Base-by-base conservation (phyloP, 371 early-diverging fungal species). In the Apophysomyces ossiformis region DNA sequence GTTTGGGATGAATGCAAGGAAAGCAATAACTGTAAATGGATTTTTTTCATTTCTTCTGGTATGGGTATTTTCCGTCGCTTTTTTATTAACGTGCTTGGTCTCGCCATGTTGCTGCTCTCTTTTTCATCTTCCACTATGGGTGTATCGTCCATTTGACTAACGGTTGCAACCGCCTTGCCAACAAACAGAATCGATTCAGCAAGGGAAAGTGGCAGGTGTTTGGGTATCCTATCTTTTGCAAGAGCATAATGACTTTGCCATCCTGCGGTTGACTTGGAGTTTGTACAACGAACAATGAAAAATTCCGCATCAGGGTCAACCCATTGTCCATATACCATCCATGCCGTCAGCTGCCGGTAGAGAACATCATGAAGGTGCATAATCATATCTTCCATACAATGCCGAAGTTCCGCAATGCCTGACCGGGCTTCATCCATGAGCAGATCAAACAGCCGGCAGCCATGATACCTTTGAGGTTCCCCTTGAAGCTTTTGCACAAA, bases 291-390 rank as follows among this genome's bases (percentile, higher is more conserved):
- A 37, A 26, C 26, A 43, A 93, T 80, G 60, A 93, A 93, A 57
- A 92, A 93, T 68, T 92, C 93, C 4, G 71, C 64, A 64, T 82
- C 75, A 1, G 89, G 86, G 65, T 90, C 90, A 15, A 76, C 72
- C 36, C 89, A 76, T 41, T 82, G 80, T 8, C 92, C 94, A 69
- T 90, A 89, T 2, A 91, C 76, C 74, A 91, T 86, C 94, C 94
- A 93, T 0, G 85, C 74, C 4, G 87, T 79, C 6, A 93, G 74
- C 62, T 91, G 90, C 44, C 87, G 79, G 68, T 84, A 89, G 63
- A 92, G 70, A 0, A 91, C 90, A 15, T 76, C 77, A 60, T 85
- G 84, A 18, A 88, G 81, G 5, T 82, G 82, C 1, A 74, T 63
- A 18, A 87, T 73, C 50, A 90, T 70, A n/a, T 75, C 77, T 35